These are phyloP conservation scores for Penicillium sp. DNA, from an alignment of 2,329 filamentous ascomycete genomes.

Conservation along the genomic window DNA sequence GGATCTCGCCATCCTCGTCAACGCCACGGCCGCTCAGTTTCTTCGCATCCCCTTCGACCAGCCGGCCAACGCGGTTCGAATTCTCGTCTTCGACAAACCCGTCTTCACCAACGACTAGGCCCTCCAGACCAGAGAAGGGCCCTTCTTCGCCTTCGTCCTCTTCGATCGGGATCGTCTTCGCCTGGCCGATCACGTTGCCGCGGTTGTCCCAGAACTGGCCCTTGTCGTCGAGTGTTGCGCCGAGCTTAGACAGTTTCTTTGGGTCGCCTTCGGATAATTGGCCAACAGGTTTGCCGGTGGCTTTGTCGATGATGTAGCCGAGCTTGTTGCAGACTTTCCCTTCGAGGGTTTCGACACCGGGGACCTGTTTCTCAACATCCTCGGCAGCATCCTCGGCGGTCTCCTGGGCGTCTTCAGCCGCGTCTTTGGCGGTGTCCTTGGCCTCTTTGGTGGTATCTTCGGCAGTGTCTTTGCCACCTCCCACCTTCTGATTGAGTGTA, in stretches of 20 bases:
- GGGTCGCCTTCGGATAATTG: constrained; percentile 61
- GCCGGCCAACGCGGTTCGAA: constrained; percentile 47
- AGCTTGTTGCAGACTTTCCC: constrained; percentile 44
- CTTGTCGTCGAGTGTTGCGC: constrained; percentile 51
- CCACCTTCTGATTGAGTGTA: constrained; percentile 8
- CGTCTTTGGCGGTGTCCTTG: constrained; percentile 29
- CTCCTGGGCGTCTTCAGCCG: constrained; percentile 35
- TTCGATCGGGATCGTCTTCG: constrained; percentile 45
- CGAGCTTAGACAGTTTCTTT: constrained; percentile 54
- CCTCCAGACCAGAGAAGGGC: constrained; percentile 46
- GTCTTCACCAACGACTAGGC: constrained; percentile 47
- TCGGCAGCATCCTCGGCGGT: constrained; percentile 22
- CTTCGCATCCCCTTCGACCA: constrained; percentile 59
- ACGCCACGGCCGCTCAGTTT: constrained; percentile 58
- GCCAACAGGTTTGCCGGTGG: constrained; percentile 51
- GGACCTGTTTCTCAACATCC: constrained; percentile 23
- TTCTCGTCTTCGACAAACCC: constrained; percentile 51
- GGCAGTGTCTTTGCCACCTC: constrained; percentile 26
- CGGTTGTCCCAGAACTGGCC: constrained; percentile 64
- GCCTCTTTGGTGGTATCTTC: constrained; percentile 34
- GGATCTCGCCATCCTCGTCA: constrained; percentile 61
- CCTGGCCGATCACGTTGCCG: constrained; percentile 61
- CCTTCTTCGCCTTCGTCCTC: constrained; percentile 39
- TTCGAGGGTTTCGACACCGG: constrained; percentile 36
- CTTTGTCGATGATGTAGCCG: constrained; percentile 42